Conservation (phyloP, 805 yeast species). For the Ogataea pilisensis region DNA sequence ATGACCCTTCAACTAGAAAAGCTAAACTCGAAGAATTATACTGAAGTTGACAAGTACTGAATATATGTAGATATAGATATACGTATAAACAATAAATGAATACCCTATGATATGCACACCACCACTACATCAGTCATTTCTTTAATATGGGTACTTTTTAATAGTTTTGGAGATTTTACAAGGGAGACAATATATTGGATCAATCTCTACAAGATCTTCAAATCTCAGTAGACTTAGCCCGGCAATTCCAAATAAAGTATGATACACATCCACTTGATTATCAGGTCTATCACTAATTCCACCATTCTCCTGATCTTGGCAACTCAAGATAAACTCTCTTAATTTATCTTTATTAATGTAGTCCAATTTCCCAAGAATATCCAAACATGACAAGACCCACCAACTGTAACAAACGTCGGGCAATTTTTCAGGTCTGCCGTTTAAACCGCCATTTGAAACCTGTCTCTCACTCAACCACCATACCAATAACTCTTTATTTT, state of each 20-base stretch:
- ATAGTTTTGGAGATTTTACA: constrained; percentile 34
- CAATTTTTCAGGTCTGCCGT: constrained; percentile 92
- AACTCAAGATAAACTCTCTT: constrained; percentile 59
- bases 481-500: constrained; percentile 46
- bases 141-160: constrained; percentile 25
- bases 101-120: not conserved
- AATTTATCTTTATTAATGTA: constrained; percentile 75
- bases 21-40: constrained; percentile 45
- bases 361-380: constrained; percentile 58
- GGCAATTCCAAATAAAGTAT: constrained; percentile 85
- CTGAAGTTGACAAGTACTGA: constrained; percentile 5
- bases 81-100: no score
- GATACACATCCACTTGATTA: constrained; percentile 89
- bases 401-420: constrained; percentile 98
- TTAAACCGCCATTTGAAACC: constrained; percentile 80
- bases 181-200: constrained; percentile 89
- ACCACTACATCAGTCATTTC: no score
- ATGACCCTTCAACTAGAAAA: constrained; percentile 54
- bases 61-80: not conserved
- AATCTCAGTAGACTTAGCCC: constrained; percentile 77
- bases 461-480: constrained; percentile 95
- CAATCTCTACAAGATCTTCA: constrained; percentile 56
- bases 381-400: constrained; percentile 87
- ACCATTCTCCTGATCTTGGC: constrained; percentile 78
- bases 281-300: constrained; percentile 93